A percentile compares a stretch with the other conserved stretches of the same genome.
phyloP scores from a whole-genome alignment of 306 rosid species.

The Rosa chinensis region DNA sequence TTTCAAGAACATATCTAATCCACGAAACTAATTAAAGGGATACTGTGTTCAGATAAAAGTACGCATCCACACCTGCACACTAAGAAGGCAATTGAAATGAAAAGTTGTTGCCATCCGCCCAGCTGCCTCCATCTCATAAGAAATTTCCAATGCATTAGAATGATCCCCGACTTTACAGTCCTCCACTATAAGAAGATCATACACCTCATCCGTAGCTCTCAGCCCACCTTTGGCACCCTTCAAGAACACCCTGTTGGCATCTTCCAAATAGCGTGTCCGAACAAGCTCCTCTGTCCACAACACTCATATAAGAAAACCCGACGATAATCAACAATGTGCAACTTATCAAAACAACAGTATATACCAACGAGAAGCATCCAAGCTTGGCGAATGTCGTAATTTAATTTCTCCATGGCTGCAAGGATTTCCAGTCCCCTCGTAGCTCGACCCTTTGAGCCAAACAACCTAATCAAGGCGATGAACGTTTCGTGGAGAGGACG shows the following conservation, averaged over 20 bases:
- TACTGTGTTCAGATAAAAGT: neutral
- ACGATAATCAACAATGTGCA: neutral
- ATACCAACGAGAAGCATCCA: conserved; percentile 80
- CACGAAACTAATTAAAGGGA: neutral
- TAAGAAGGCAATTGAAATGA: conserved; percentile 86
- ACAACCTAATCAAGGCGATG: conserved; percentile 68
- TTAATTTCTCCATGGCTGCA: conserved; percentile 77
- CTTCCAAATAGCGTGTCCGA: conserved; percentile 60
- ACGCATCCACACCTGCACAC: conserved; percentile 69
- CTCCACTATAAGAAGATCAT: conserved; percentile 73
- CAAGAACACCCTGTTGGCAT: conserved; percentile 83
- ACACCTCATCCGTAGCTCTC: conserved; percentile 75
- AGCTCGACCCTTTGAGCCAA: conserved; percentile 71
- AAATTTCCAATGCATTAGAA: conserved; percentile 80
- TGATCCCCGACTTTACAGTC: conserved; percentile 86
- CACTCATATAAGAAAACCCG: conserved; percentile 10
- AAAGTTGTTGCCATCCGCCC: conserved; percentile 97
- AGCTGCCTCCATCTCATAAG: conserved; percentile 95
- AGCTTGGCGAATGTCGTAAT: conserved; percentile 83
- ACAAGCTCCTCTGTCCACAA: conserved; percentile 73
- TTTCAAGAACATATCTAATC: neutral
- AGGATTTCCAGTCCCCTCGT: conserved; percentile 71
- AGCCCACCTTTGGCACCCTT: conserved; percentile 80
- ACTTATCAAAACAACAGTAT: neutral
- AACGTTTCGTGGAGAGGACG: conserved; percentile 91